Percentiles rank a stretch among this genome's conserved stretches.
Evolutionary conservation across 148 eudicot genomes (phyloP).

Genomic region (Arbutus unedo): DNA sequence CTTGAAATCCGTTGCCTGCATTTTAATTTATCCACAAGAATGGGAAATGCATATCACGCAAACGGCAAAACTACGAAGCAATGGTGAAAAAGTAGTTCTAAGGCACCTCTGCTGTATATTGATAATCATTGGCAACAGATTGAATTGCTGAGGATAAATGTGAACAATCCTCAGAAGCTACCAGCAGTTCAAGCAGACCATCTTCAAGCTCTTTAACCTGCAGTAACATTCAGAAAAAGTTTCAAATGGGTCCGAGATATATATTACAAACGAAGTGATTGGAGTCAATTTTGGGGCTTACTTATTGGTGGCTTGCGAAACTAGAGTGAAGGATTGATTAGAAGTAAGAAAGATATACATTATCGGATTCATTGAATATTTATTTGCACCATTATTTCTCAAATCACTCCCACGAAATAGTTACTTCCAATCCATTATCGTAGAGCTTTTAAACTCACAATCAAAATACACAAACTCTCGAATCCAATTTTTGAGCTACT

Average conservation of each 20-base stretch:
- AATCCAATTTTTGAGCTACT: neutral
- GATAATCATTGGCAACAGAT: slow-evolving; percentile 49
- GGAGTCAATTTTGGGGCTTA: neutral
- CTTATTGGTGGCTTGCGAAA: neutral
- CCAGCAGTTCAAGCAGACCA: slow-evolving; percentile 49
- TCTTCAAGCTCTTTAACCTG: slow-evolving; percentile 83
- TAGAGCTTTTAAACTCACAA: neutral
- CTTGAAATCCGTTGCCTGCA: slow-evolving; percentile 65
- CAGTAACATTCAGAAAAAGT: neutral
- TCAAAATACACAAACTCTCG: neutral
- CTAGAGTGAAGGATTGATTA: neutral
- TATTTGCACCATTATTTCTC: neutral
- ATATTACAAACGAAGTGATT: neutral
- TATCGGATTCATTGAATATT: neutral
- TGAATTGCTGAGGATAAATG: slow-evolving; percentile 53
- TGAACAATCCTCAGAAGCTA: slow-evolving; percentile 53
- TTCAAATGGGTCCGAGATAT: neutral
- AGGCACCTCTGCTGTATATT: slow-evolving; percentile 53
- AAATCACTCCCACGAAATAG: neutral
- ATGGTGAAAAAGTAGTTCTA: neutral
- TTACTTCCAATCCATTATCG: neutral
- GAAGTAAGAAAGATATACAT: neutral
- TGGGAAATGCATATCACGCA: neutral
- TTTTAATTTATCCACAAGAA: neutral
- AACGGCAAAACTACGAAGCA: neutral